Conservation (phyloP, 2,329 filamentous ascomycete genomes). For the Pseudocercospora macadamiae region DNA sequence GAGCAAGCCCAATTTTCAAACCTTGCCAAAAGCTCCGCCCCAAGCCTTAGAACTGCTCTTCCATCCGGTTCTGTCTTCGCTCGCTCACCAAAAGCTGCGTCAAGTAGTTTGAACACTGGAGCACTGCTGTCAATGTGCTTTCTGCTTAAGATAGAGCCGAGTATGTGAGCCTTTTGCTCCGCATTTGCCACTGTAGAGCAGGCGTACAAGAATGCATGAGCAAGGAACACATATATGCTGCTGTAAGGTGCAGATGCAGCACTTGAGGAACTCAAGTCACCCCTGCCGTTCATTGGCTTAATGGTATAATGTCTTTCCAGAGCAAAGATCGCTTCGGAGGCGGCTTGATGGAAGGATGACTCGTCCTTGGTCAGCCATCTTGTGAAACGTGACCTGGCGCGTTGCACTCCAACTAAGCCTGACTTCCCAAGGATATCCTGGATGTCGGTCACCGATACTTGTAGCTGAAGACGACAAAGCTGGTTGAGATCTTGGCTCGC, state of each 20-base stretch:
- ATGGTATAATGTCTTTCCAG: background rate
- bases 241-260: background rate
- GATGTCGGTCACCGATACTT: background rate
- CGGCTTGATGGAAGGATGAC: background rate
- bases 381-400: background rate
- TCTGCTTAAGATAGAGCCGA: background rate
- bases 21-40: background rate
- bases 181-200: background rate
- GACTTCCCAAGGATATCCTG: slow-evolving; percentile 4
- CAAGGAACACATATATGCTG: slow-evolving; percentile 2
- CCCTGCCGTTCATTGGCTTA: no score
- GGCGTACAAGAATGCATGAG: background rate
- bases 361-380: background rate
- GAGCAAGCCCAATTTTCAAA: slow-evolving; percentile 1
- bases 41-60: background rate
- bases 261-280: background rate
- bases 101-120: background rate
- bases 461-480: background rate
- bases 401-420: background rate
- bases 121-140: background rate
- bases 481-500: background rate
- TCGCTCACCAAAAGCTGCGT: background rate
- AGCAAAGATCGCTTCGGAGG: background rate
- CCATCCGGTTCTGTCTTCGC: background rate
- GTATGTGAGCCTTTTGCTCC: background rate